Evolutionary conservation across 768 basidiomycete genomes (phyloP).

Genomic region (Psilocybe sp.): DNA sequence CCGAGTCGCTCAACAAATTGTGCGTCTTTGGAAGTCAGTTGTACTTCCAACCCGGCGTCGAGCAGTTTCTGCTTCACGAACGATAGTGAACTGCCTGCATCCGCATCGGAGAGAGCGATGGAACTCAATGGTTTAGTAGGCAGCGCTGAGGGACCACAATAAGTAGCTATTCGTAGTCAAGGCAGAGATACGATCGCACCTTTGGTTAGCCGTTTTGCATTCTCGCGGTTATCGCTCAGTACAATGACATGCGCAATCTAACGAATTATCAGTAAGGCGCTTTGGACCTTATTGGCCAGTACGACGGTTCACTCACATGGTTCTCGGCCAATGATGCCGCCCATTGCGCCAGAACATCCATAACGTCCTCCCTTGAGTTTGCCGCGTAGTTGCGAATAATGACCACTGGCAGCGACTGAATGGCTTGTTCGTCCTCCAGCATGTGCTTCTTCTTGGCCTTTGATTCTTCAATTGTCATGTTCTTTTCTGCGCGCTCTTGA

Average conservation of each 20-base stretch:
- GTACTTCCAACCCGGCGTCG: constrained; percentile 49
- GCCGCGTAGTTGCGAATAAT: constrained; percentile 78
- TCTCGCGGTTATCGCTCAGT: constrained; percentile 86
- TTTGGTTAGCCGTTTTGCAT: constrained; percentile 80
- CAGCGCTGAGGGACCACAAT: constrained; percentile 48
- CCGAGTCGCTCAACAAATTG: constrained; percentile 73
- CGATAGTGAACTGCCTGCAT: constrained; percentile 69
- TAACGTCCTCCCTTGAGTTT: constrained; percentile 63
- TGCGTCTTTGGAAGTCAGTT: constrained; percentile 55
- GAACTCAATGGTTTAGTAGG: constrained; percentile 80
- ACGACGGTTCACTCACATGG: constrained; percentile 45
- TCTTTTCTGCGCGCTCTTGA: constrained; percentile 9
- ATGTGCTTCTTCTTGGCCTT: constrained; percentile 25
- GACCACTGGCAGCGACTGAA: constrained; percentile 77
- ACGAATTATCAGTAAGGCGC: neutral
- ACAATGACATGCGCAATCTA: constrained; percentile 92
- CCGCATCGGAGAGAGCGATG: constrained; percentile 84
- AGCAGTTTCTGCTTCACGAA: constrained; percentile 80
- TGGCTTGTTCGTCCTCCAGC: constrained; percentile 46
- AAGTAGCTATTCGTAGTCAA: neutral
- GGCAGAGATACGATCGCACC: constrained; percentile 35
- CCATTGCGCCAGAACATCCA: constrained; percentile 81
- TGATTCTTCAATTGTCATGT: constrained; percentile 15
- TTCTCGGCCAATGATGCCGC: constrained; percentile 78
- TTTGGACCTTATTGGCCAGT: neutral